Conservation (phyloP, 176 grass and related monocot genomes). For the Oryza glaberrima region DNA sequence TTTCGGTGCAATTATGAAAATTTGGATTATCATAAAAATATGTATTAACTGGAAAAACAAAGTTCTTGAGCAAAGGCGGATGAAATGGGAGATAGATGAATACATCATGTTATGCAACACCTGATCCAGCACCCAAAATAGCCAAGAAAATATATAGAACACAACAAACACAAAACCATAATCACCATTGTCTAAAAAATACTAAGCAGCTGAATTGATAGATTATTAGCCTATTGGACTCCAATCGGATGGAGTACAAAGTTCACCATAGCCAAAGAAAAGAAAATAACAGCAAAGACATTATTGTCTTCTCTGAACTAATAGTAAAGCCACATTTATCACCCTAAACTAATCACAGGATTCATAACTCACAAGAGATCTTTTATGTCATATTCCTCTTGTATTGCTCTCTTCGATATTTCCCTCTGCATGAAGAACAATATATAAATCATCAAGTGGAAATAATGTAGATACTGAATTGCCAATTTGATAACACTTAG, state of each 20-base stretch:
- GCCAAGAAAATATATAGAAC: not conserved
- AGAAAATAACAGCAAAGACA: not conserved
- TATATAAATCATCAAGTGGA: not conserved
- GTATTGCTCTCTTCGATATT: constrained; percentile 48
- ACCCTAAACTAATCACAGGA: constrained; percentile 1
- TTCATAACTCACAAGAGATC: constrained; percentile 39
- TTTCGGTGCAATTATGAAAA: not conserved
- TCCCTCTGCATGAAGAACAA: constrained; percentile 34
- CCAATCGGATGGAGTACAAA: not conserved
- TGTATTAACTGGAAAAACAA: not conserved
- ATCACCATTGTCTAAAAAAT: not conserved
- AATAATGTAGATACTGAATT: constrained; percentile 21
- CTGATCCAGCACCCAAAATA: not conserved
- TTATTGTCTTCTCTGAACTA: constrained; percentile 22
- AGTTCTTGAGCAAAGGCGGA: not conserved
- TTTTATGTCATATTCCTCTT: constrained; percentile 20
- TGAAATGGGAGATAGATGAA: not conserved
- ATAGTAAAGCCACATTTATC: not conserved
- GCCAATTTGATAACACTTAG: not conserved
- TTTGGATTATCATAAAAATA: not conserved
- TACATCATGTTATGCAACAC: not conserved
- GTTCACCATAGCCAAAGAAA: not conserved
- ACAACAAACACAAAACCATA: not conserved
- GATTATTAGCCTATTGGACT: not conserved
- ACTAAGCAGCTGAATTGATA: not conserved